Evolutionary conservation across 2,329 filamentous ascomycete species (phyloP), one percentile per base, ranked within the genome.

Genomic region (Neurospora sp.): DNA sequence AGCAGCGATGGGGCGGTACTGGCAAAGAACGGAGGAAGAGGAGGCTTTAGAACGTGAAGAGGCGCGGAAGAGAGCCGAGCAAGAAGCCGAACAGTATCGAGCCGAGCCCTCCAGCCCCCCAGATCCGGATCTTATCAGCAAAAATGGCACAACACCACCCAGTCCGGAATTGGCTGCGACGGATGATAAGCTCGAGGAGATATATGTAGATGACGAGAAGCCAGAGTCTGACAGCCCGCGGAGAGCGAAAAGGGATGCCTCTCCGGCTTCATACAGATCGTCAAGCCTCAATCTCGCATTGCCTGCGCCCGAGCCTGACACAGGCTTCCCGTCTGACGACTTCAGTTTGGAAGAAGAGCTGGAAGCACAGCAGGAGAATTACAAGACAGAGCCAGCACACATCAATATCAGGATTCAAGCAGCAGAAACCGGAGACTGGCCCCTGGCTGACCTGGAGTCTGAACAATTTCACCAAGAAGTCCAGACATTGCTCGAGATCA

Each of bases 1-100:
- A 68, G 71, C 69, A 38, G 75, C 75, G 33, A 76, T 77, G 75
- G 72, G 72, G 11, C 67, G 75, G 23, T 77, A 77, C 66, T 77
- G 75, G 75, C 66, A 73, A 19, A 71, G 73, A 8, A 75, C 74
- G 2, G 75, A 77, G 69, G 75, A 76, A 67, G 75, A 76, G 12
- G 75, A 77, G 69, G 73, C 73, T 4, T 69, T 71, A 68, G 72
- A 70, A 71, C 69, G 75, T 19, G 72, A 71, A 2, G 75, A 75
- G 57, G 74, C 74, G n/a, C 74, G 71, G 41, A 62, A 70, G 17
- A 71, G 70, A 38, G 75, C 75, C 1, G 71, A 71, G 33, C 73
- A 75, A 67, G 75, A 76, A 70, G 73, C 74, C 0, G 74, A 74
- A 62, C 66, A 71, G 52, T 76, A 76, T 40, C 72, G 75, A 1